Evolutionary conservation across 78 protist species (phyloP), one percentile per base, ranked within the genome.

Genomic region (Dictyostelium discoideum): DNA sequence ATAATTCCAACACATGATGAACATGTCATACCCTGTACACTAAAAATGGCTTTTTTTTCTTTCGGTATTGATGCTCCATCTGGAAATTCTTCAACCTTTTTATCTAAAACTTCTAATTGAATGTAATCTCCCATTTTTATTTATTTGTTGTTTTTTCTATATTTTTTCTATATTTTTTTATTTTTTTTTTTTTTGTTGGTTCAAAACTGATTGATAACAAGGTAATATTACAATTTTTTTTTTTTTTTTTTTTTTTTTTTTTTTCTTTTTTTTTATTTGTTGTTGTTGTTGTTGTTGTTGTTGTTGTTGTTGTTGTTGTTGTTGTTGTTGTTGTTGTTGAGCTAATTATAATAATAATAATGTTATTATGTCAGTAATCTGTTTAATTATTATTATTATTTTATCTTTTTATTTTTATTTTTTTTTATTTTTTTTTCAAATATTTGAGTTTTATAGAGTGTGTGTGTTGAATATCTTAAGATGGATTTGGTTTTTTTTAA

Each of bases 21-120:
- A 69, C 97, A 95, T 63, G 97, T 95, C 97, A 95, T 94, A 32
- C 97, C 97, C 11, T 93, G 93, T 50, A 94, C 83, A 14, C 48
- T 26, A 22, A 94, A 78, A 29, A 74, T 48, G 18, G 89, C 37
- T 24, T 72, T 77, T 57, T 93, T 87, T 8, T 72, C 60, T 65
- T 77, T 86, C 9, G 86, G 79, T 73, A 73, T 73, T 73, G 79
- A 73, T 73, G 79, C 79, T 29, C 79, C 79, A 14, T 73, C 79
- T 73, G 79, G 22, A 10, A 73, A n/a, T 32, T 73, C 32, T 32
- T 32, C 46, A 73, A 26, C 37, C 22, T 73, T 24, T 32, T 73
- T 73, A 73, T 73, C 79, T 26, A 78, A 13, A 42, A 78, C 84
- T 8, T 78, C 84, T 22, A 78, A 42, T 78, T 78, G 48, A 78